Percentiles rank a stretch among this genome's conserved stretches.
Conservation (phyloP, 1,284 basidiomycete genomes). For the Malassezia sp. region DNA sequence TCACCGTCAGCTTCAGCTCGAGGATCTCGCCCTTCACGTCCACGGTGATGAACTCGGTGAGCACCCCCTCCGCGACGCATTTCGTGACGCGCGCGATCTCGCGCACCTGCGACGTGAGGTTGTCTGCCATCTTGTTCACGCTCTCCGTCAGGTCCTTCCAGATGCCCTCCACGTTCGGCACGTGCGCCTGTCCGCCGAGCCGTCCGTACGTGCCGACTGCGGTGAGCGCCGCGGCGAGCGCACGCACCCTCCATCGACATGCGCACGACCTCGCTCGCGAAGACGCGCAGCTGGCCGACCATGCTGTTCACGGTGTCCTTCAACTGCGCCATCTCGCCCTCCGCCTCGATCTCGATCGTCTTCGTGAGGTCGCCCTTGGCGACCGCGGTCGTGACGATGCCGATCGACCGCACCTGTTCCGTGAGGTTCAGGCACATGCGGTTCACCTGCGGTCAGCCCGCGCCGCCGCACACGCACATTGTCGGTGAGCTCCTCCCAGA, state of each 20-base stretch:
- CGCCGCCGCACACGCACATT: no score
- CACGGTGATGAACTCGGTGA: slow-evolving; percentile 78
- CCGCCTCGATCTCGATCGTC: slow-evolving; percentile 59
- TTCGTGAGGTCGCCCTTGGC: slow-evolving; percentile 54
- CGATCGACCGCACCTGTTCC: slow-evolving; percentile 83
- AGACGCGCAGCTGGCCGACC: slow-evolving; percentile 71
- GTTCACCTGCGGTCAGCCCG: no score
- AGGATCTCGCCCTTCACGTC: slow-evolving; percentile 96
- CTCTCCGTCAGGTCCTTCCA: slow-evolving; percentile 49
- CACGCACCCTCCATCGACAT: slow-evolving; percentile 47
- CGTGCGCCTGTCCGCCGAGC: slow-evolving; percentile 45
- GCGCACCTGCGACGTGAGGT: slow-evolving; percentile 38
- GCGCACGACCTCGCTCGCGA: slow-evolving; percentile 60
- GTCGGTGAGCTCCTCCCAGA: slow-evolving; percentile 47
- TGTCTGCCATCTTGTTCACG: slow-evolving; percentile 50
- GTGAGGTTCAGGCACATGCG: slow-evolving; percentile 86
- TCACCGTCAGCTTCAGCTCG: slow-evolving; percentile 59
- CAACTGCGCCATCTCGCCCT: slow-evolving; percentile 78
- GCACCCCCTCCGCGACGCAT: slow-evolving; percentile 74
- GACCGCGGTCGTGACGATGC: slow-evolving; percentile 81
- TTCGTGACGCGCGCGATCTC: slow-evolving; percentile 48
- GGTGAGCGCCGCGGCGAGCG: no score
- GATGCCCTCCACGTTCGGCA: slow-evolving; percentile 49
- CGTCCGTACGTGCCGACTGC: slow-evolving; percentile 46
- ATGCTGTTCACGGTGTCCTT: slow-evolving; percentile 81